Percentiles rank a stretch among this genome's conserved stretches.
Evolutionary conservation across 2,329 filamentous ascomycete genomes (phyloP).

Genomic region (Alternaria consortialis): DNA sequence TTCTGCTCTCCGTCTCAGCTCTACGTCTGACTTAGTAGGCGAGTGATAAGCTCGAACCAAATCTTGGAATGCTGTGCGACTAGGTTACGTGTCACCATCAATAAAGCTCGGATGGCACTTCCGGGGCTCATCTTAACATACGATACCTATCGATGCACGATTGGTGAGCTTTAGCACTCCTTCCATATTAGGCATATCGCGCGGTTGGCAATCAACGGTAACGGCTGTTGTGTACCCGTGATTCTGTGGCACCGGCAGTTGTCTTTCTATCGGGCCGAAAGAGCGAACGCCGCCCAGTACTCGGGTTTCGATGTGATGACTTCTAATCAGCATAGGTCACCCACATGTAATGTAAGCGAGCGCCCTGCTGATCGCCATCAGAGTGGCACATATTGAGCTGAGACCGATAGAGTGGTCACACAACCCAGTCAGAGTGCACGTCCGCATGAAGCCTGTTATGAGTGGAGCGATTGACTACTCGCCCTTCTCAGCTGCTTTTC

Average conservation of each 20-base stretch:
- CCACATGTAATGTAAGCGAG: background rate
- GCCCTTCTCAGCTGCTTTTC: background rate
- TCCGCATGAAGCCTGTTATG: background rate
- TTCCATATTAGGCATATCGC: background rate
- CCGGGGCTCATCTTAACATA: background rate
- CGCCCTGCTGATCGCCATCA: conserved; percentile 5
- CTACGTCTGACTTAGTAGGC: rapidly evolving
- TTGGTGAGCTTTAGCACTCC: background rate
- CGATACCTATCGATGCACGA: background rate
- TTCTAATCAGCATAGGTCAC: background rate
- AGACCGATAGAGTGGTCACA: background rate
- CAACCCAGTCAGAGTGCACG: background rate
- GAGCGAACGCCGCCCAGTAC: background rate
- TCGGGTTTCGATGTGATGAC: background rate
- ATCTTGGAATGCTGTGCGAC: background rate
- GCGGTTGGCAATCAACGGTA: background rate
- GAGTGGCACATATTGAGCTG: background rate
- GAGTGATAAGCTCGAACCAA: background rate
- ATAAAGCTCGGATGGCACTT: too few species aligned
- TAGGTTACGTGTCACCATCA: background rate
- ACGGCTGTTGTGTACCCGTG: background rate
- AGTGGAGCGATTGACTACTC: background rate
- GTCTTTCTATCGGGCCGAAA: conserved; percentile 3
- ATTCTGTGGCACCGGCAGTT: background rate
- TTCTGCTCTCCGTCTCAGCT: background rate